Conservation (phyloP, 768 basidiomycete species). For the Gautieria morchelliformis region DNA sequence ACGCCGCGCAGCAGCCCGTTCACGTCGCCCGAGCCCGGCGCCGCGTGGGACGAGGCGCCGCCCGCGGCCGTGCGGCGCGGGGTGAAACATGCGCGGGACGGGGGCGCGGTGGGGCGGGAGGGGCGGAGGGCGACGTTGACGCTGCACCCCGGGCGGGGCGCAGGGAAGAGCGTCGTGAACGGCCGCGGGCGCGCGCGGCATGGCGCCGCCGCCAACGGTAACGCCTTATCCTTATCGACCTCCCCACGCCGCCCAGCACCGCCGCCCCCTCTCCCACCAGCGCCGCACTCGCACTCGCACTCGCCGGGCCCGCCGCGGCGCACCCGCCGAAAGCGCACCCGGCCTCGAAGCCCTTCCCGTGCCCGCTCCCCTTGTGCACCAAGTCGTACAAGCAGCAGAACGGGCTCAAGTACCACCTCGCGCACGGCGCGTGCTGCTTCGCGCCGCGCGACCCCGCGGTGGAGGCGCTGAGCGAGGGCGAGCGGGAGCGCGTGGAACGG, state of each 20-base stretch:
- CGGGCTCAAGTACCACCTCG: too few species aligned
- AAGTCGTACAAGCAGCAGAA: slow-evolving; percentile 70
- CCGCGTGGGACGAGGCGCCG: slow-evolving; percentile 26
- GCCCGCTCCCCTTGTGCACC: slow-evolving; percentile 92
- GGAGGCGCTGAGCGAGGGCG: too few species aligned
- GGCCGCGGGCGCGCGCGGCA: too few species aligned
- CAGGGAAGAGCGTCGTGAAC: slow-evolving; percentile 20
- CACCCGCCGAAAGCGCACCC: slow-evolving; percentile 36
- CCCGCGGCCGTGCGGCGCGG: slow-evolving; percentile 39
- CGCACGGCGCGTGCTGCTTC: too few species aligned
- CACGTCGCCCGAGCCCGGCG: not conserved
- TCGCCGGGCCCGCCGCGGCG: not conserved
- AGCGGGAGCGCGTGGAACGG: too few species aligned
- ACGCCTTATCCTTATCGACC: too few species aligned
- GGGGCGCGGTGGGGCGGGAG: not conserved
- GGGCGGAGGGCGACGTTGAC: slow-evolving; percentile 15
- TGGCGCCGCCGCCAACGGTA: too few species aligned
- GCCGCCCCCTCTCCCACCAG: slow-evolving; percentile 10
- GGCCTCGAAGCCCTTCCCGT: slow-evolving; percentile 79
- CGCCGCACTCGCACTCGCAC: too few species aligned
- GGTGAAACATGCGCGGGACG: not conserved
- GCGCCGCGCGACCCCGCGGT: too few species aligned
- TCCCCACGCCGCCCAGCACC: slow-evolving; percentile 11
- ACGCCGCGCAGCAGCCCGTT: not conserved
- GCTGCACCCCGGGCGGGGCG: too few species aligned